Evolutionary conservation across 768 basidiomycete species (phyloP).

Genomic region (Suillus ampliporus): DNA sequence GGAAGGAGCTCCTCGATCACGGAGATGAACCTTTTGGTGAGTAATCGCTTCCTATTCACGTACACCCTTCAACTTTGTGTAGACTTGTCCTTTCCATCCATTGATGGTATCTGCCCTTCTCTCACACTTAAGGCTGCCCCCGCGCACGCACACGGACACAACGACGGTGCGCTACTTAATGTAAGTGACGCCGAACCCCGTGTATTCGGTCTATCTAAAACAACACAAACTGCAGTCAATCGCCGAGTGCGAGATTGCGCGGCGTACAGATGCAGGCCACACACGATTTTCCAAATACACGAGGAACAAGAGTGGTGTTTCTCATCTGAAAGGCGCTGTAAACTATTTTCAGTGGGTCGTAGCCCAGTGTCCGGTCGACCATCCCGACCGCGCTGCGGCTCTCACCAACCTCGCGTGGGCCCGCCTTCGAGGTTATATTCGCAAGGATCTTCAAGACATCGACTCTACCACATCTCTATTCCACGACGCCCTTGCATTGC

Average conservation of each 20-base stretch:
- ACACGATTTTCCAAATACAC: not conserved
- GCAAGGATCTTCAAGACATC: conserved; percentile 19
- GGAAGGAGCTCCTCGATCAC: not conserved
- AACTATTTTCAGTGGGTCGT: not conserved
- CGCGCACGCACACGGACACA: not conserved
- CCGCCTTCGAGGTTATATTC: conserved; percentile 23
- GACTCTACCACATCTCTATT: conserved; percentile 27
- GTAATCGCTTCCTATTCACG: not conserved
- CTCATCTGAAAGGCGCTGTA: not conserved
- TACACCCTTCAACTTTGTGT: not conserved
- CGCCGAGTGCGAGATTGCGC: not conserved
- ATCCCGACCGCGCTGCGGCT: not conserved
- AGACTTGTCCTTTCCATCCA: not conserved
- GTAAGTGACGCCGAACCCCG: not conserved
- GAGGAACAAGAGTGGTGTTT: not conserved
- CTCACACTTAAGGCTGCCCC: not conserved
- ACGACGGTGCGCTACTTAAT: not conserved
- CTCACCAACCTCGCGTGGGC: conserved; percentile 16
- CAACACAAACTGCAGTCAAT: not conserved
- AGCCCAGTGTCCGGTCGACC: not conserved
- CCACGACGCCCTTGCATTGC: conserved; percentile 24
- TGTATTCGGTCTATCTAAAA: not conserved
- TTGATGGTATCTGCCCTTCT: not conserved
- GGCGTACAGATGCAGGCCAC: not conserved
- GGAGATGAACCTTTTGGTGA: not conserved